A percentile compares a stretch with the other conserved stretches of the same genome.
Evolutionary conservation across 805 yeast genomes (phyloP).

Genomic region (Kuraishia borneana): DNA sequence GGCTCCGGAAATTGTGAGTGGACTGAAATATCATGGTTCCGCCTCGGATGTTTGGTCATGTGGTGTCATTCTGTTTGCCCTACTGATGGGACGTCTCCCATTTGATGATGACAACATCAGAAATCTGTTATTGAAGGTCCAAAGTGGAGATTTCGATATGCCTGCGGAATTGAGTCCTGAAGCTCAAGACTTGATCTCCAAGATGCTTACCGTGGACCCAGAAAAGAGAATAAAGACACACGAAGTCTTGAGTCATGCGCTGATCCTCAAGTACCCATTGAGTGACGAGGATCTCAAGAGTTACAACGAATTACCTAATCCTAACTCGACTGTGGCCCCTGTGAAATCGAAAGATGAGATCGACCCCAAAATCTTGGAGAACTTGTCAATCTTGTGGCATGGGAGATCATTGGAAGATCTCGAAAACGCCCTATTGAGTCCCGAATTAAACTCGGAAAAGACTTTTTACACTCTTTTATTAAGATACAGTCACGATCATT

Average conservation of each 20-base stretch:
- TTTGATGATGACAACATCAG: slow-evolving; percentile 77
- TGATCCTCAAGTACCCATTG: slow-evolving; percentile 39
- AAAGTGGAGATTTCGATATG: slow-evolving; percentile 65
- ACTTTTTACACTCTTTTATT: slow-evolving; percentile 23
- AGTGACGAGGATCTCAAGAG: slow-evolving; percentile 21
- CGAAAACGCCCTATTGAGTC: slow-evolving; percentile 14
- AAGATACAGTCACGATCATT: slow-evolving; percentile 24
- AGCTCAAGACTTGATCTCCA: slow-evolving; percentile 54
- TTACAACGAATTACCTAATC: slow-evolving; percentile 37
- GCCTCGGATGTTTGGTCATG: slow-evolving; percentile 87
- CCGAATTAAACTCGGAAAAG: slow-evolving; percentile 22
- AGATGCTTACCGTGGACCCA: slow-evolving; percentile 65
- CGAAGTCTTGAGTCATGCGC: slow-evolving; percentile 49
- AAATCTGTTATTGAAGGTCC: slow-evolving; percentile 60
- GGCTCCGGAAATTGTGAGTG: slow-evolving; percentile 77
- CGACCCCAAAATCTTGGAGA: slow-evolving; percentile 41
- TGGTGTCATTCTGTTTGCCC: slow-evolving; percentile 72
- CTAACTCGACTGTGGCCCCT: slow-evolving; percentile 39
- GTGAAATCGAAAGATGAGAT: slow-evolving; percentile 35
- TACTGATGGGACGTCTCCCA: slow-evolving; percentile 72
- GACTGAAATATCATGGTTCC: slow-evolving; percentile 69
- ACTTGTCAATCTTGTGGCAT: slow-evolving; percentile 47
- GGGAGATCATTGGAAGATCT: slow-evolving; percentile 31
- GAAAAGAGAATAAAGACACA: slow-evolving; percentile 57
- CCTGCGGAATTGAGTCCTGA: slow-evolving; percentile 52